These are phyloP conservation scores for Cyclotella cryptica DNA, from an alignment of 108 stramenopile genomes.

Conservation along the genomic window DNA sequence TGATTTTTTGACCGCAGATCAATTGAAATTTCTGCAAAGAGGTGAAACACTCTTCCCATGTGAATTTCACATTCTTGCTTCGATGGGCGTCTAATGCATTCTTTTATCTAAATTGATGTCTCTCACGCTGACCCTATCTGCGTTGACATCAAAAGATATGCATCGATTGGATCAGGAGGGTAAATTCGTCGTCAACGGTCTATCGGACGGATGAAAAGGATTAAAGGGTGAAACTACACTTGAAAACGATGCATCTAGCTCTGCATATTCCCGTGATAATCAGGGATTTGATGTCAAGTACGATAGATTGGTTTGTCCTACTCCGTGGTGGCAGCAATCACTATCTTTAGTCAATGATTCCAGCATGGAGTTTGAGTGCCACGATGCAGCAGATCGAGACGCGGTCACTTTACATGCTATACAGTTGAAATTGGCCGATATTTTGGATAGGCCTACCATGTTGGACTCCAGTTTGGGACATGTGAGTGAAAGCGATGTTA, in stretches of 20 bases:
- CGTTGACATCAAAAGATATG: slow-evolving; percentile 18
- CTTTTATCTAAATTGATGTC: background rate
- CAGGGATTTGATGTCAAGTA: slow-evolving; percentile 27
- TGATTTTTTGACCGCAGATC: slow-evolving; percentile 37
- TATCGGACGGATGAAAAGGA: slow-evolving; percentile 18
- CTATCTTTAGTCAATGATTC: background rate
- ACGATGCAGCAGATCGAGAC: background rate
- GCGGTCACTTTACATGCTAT: background rate
- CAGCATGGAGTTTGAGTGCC: background rate
- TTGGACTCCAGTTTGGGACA: slow-evolving; percentile 36
- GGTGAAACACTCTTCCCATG: background rate
- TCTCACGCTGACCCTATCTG: too few species aligned
- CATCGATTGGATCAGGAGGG: slow-evolving; percentile 20
- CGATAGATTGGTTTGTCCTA: slow-evolving; percentile 52
- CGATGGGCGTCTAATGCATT: background rate
- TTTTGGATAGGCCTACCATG: slow-evolving; percentile 52
- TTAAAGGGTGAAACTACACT: slow-evolving; percentile 5
- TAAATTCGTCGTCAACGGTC: slow-evolving; percentile 25
- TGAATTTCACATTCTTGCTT: background rate
- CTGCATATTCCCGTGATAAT: slow-evolving; percentile 1
- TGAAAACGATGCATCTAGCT: background rate
- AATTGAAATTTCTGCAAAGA: slow-evolving; percentile 27
- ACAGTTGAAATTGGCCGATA: slow-evolving; percentile 12
- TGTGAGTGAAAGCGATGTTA: slow-evolving; percentile 13
- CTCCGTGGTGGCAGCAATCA: slow-evolving; percentile 53